Conservation (phyloP, 208 protist genomes). For the Leptomonas seymouri region DNA sequence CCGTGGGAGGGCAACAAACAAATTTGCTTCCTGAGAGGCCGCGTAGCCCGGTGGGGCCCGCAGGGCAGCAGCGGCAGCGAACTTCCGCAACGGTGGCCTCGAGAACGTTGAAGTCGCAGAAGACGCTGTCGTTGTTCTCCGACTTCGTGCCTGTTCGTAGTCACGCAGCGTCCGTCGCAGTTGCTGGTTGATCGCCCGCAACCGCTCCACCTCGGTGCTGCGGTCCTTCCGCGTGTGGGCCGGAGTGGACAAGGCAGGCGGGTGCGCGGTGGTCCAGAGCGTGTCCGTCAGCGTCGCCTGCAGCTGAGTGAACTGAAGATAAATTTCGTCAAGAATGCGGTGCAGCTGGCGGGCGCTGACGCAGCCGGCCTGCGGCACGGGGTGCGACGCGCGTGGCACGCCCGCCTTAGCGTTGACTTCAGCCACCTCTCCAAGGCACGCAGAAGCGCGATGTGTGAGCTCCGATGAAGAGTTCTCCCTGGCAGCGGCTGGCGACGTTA, state of each 20-base stretch:
- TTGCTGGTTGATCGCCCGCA: constrained; percentile 28
- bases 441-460: neutral
- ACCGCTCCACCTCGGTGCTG: constrained; percentile 21
- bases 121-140: neutral
- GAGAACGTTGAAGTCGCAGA: neutral
- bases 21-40: neutral
- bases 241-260: constrained; percentile 23
- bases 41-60: constrained; percentile 12
- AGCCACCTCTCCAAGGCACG: neutral
- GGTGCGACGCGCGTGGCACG: neutral
- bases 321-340: constrained; percentile 17
- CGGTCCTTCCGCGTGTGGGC: constrained; percentile 11
- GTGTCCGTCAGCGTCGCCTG: constrained; percentile 27
- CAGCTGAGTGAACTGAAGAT: constrained; percentile 25
- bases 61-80: neutral
- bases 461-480: neutral
- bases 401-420: neutral
- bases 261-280: constrained; percentile 10
- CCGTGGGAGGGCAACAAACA: constrained; percentile 8
- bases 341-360: constrained; percentile 10
- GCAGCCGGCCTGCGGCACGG: neutral
- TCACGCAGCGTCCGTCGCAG: constrained; percentile 22
- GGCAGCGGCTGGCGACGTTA: no score
- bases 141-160: constrained; percentile 16
- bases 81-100: neutral